Evolutionary conservation across 495 filamentous ascomycete species (phyloP).

Genomic region (Lepraria neglecta): DNA sequence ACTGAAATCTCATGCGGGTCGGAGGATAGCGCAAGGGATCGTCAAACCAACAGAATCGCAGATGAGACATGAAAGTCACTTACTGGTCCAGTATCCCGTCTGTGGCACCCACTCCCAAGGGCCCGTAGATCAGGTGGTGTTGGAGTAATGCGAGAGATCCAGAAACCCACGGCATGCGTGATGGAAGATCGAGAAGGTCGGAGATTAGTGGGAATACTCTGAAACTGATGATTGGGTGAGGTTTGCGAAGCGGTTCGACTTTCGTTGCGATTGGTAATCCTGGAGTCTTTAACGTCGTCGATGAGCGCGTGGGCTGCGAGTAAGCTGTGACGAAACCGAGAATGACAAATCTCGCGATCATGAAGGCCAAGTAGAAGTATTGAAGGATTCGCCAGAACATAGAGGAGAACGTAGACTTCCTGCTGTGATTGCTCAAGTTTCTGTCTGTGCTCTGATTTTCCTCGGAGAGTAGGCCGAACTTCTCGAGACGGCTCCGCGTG

Average conservation of each 20-base stretch:
- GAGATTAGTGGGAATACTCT: constrained; percentile 63
- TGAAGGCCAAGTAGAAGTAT: constrained; percentile 57
- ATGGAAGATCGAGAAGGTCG: constrained; percentile 60
- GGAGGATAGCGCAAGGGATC: constrained; percentile 30
- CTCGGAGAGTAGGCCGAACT: constrained; percentile 43
- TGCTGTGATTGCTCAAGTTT: constrained; percentile 4
- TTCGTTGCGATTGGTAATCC: constrained; percentile 17
- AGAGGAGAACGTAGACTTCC: constrained; percentile 34
- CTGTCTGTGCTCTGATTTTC: constrained; percentile 26
- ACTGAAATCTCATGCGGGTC: constrained; percentile 58
- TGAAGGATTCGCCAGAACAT: constrained; percentile 68
- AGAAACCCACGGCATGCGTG: constrained; percentile 80
- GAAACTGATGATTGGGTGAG: constrained; percentile 66
- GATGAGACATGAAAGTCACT: constrained; percentile 40
- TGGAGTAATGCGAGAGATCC: constrained; percentile 66
- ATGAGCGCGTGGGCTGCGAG: constrained; percentile 28
- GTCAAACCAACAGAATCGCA: constrained; percentile 27
- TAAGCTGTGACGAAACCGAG: constrained; percentile 37
- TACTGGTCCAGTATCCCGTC: constrained; percentile 85
- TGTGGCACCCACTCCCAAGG: constrained; percentile 64
- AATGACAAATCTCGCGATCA: constrained; percentile 57
- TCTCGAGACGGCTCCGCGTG: constrained; percentile 38
- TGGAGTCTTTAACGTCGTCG: constrained; percentile 29
- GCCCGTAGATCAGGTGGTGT: constrained; percentile 61
- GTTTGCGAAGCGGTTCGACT: constrained; percentile 32